Evolutionary conservation across 225 moss, liverwort and hornwort genomes (phyloP).

Genomic region (Polytrichum formosum): DNA sequence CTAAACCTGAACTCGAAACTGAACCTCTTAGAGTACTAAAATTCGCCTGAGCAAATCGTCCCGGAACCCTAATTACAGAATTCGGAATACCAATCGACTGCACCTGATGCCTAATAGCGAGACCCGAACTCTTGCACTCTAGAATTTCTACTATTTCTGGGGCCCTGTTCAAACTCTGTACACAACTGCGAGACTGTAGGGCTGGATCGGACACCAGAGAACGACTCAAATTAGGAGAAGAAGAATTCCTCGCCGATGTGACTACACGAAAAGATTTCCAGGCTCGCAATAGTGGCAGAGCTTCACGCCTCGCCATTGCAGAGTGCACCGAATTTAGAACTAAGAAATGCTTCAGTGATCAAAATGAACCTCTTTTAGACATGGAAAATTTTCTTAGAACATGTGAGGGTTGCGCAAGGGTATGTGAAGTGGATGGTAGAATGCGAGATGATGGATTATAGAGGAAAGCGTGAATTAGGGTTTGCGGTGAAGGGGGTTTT

Average conservation of each 20-base stretch:
- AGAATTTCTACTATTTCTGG: neutral
- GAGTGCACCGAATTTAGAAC: neutral
- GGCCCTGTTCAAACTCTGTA: neutral
- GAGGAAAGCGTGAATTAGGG: too few species aligned
- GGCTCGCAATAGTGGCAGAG: conserved; percentile 2
- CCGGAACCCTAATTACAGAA: neutral
- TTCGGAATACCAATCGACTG: neutral
- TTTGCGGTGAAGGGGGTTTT: too few species aligned
- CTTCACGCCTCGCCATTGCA: conserved; percentile 7
- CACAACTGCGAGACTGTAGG: neutral
- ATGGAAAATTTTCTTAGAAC: too few species aligned
- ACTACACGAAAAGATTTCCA: neutral
- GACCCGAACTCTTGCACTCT: too few species aligned
- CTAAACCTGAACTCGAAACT: neutral
- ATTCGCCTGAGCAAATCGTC: neutral
- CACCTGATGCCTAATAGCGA: too few species aligned
- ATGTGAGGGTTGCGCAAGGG: too few species aligned
- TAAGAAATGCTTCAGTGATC: too few species aligned
- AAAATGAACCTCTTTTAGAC: too few species aligned
- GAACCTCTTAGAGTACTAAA: conserved; percentile 1
- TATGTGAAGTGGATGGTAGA: too few species aligned
- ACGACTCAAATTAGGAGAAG: neutral
- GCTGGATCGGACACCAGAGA: neutral
- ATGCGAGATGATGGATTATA: too few species aligned
- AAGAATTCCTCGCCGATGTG: neutral